Evolutionary conservation across 768 basidiomycete genomes (phyloP).

Genomic region (Leccinum uliginosum): DNA sequence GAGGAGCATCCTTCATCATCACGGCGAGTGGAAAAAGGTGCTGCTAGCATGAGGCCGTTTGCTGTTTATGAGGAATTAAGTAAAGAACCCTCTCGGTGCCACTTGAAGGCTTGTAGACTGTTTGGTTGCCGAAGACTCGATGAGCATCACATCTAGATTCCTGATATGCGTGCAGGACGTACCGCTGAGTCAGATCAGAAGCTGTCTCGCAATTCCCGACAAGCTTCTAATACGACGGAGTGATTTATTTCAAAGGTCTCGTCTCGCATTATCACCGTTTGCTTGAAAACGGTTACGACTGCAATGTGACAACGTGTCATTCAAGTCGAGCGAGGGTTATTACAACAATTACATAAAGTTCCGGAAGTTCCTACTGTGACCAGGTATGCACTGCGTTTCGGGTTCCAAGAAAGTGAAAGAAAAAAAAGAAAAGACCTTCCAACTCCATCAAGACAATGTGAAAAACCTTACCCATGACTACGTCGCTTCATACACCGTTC

Average conservation of each 20-base stretch:
- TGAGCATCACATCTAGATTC: background rate
- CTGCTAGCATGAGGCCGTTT: background rate
- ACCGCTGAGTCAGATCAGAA: background rate
- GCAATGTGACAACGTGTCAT: background rate
- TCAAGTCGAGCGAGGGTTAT: no score
- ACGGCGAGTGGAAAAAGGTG: background rate
- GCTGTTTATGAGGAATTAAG: background rate
- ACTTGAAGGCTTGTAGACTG: background rate
- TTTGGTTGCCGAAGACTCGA: background rate
- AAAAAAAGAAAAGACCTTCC: background rate
- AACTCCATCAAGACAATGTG: background rate
- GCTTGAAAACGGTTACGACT: background rate
- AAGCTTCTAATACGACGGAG: background rate
- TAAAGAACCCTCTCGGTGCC: background rate
- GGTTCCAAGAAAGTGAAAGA: background rate
- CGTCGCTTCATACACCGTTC: conserved; percentile 6
- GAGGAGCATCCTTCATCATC: background rate
- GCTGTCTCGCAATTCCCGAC: background rate
- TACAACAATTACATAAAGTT: background rate
- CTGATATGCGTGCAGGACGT: background rate
- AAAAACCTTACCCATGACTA: background rate
- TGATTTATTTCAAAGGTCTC: background rate
- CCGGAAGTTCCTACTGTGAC: background rate
- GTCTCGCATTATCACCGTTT: background rate
- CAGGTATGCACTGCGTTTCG: no score